Evolutionary conservation across 441 rosid species (phyloP).

Genomic region (Erysimum cheiri): DNA sequence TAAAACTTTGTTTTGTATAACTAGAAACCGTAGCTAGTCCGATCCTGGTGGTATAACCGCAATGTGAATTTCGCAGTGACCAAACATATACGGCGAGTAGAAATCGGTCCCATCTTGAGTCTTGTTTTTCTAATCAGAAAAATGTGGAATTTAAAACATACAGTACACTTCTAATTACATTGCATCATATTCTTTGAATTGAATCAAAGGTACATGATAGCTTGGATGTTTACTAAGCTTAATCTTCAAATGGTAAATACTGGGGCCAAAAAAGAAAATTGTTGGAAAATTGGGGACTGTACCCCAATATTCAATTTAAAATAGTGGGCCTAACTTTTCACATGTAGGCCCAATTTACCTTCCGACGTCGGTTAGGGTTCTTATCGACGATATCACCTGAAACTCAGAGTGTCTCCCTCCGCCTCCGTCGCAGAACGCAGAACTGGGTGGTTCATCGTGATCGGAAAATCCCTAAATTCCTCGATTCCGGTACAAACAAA

Average conservation of each 20-base stretch:
- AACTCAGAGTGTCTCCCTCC: background rate
- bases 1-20: background rate
- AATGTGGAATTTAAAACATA: too few relatives aligned
- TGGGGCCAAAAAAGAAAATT: background rate
- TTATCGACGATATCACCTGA: constrained; percentile 2
- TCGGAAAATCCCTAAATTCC: background rate
- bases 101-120: too few relatives aligned
- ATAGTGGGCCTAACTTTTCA: constrained; percentile 16
- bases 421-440: constrained; percentile 20
- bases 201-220: too few relatives aligned
- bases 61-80: background rate
- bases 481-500: background rate
- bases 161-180: too few relatives aligned
- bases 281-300: background rate
- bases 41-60: background rate
- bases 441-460: background rate
- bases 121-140: too few relatives aligned
- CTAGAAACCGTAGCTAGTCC: background rate
- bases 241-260: background rate
- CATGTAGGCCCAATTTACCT: constrained; percentile 12
- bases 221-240: background rate
- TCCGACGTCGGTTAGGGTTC: constrained; percentile 36
- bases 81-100: too few relatives aligned
- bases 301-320: background rate
- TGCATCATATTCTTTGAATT: too few relatives aligned